phyloP scores from a whole-genome alignment of 2,329 filamentous ascomycete species.

The Rhynchosporium agropyri region DNA sequence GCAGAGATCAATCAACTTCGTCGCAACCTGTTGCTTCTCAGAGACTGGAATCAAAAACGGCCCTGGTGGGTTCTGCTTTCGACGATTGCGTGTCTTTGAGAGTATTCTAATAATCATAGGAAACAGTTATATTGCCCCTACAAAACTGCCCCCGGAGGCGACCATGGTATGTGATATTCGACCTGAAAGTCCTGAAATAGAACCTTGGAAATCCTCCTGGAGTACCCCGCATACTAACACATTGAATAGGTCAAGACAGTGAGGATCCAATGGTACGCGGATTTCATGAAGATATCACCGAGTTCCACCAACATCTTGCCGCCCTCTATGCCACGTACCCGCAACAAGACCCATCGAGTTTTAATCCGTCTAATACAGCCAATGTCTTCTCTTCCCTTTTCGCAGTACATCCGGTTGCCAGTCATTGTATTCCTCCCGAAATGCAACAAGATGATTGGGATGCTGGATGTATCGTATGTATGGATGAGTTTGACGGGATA shows the following conservation, averaged over 20 bases:
- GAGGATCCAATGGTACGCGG: background rate
- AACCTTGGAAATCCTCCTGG: too few species aligned
- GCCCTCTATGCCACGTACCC: background rate
- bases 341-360: background rate
- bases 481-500: background rate
- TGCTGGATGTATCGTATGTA: background rate
- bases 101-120: background rate
- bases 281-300: background rate
- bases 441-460: background rate
- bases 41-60: slow-evolving; percentile 9
- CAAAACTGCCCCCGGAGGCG: background rate
- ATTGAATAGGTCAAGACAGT: background rate
- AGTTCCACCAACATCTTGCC: background rate
- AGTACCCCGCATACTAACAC: too few species aligned
- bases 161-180: background rate
- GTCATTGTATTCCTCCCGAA: too few species aligned
- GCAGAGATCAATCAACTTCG: slow-evolving; percentile 8
- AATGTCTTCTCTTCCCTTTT: slow-evolving; percentile 2
- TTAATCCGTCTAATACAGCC: slow-evolving; percentile 8
- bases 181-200: too few species aligned
- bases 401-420: slow-evolving; percentile 1
- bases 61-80: background rate
- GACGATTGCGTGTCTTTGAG: background rate
- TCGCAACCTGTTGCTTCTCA: slow-evolving; percentile 6
- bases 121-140: slow-evolving; percentile 11